Conservation (phyloP, 2,329 filamentous ascomycete species). For the Cyphellophora europaea region DNA sequence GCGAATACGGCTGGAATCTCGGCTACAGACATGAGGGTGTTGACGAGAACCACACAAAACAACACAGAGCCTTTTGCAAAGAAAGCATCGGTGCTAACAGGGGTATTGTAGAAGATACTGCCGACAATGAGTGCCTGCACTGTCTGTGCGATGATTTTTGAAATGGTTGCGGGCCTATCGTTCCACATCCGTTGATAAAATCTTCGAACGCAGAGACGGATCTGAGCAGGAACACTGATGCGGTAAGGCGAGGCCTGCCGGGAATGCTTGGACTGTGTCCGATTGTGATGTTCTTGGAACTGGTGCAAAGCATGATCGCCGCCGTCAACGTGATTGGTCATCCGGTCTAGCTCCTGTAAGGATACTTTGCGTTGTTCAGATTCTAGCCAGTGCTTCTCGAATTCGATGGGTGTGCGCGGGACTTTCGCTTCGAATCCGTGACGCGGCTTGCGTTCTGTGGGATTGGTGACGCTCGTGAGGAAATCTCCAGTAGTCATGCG, state of each 20-base stretch:
- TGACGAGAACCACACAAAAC: slow-evolving; percentile 55
- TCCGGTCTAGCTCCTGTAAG: slow-evolving; percentile 32
- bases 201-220: slow-evolving; percentile 45
- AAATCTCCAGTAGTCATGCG: slow-evolving; percentile 58
- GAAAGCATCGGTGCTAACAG: slow-evolving; percentile 46
- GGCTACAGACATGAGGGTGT: slow-evolving; percentile 53
- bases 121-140: slow-evolving; percentile 54
- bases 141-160: slow-evolving; percentile 53
- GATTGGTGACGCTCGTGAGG: slow-evolving; percentile 55
- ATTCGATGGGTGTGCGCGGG: slow-evolving; percentile 49
- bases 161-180: slow-evolving; percentile 41
- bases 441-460: slow-evolving; percentile 35
- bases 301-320: slow-evolving; percentile 28
- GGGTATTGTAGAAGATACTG: slow-evolving; percentile 58
- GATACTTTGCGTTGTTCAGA: slow-evolving; percentile 36
- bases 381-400: slow-evolving; percentile 48
- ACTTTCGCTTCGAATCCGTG: slow-evolving; percentile 32
- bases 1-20: slow-evolving; percentile 57
- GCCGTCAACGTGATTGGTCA: slow-evolving; percentile 30
- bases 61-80: slow-evolving; percentile 55
- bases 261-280: slow-evolving; percentile 46
- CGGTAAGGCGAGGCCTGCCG: slow-evolving; percentile 48
- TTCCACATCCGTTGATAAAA: slow-evolving; percentile 59
- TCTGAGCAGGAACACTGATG: slow-evolving; percentile 44
- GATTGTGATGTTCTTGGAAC: slow-evolving; percentile 45